Base-by-base conservation (phyloP, 148 eudicot species). In the Fagopyrum homotropicum region DNA sequence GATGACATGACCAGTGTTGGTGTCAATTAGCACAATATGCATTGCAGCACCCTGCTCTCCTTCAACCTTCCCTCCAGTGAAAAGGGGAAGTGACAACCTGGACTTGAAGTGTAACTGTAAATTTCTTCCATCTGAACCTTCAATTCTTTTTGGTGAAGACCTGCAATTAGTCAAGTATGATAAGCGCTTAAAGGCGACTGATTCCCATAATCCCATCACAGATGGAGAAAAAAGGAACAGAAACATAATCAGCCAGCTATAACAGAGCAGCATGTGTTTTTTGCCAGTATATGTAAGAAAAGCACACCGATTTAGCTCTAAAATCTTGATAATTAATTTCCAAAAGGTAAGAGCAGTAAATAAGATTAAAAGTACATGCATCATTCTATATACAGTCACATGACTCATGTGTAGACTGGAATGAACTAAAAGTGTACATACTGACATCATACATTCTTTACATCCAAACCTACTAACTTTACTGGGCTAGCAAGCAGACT, bases 21-120 rank as follows among this genome's bases (percentile, higher is more conserved):
- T 89, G 80, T 94, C 97, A 75, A 87, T 43, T 40, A 94, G 69
- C 6, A 94, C 97, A 63, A 90, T 79, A 79, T 94, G 98, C 70
- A 94, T 92, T 26, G 97, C 72, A 70, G 97, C 97, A 80, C 98
- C 97, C 80, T 92, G 98, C 81, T 94, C 98, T 75, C 98, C 98
- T 84, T 94, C 98, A 47, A 94, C 96, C 83, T 92, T 94, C 30
- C 93, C 98, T 17, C 98, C 98, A 1, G 98, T 94, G 77, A 92
- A 94, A 52, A 94, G 85, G 69, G 98, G 98, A 22, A 94, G 89
- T 61, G 98, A 86, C 59, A 94, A 78, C 76, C 91, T 88, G 69
- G 96, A 86, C 81, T 69, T 87, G 56, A 94, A 94, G 55, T 85
- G 92, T 66, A 94, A 89, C 84, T 92, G 97, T 80, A 91, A 79